Percentiles rank a stretch among this genome's conserved stretches.
These are phyloP conservation scores for Hypoxylon intermedium DNA, from an alignment of 495 filamentous ascomycete genomes.

Conservation along the genomic window DNA sequence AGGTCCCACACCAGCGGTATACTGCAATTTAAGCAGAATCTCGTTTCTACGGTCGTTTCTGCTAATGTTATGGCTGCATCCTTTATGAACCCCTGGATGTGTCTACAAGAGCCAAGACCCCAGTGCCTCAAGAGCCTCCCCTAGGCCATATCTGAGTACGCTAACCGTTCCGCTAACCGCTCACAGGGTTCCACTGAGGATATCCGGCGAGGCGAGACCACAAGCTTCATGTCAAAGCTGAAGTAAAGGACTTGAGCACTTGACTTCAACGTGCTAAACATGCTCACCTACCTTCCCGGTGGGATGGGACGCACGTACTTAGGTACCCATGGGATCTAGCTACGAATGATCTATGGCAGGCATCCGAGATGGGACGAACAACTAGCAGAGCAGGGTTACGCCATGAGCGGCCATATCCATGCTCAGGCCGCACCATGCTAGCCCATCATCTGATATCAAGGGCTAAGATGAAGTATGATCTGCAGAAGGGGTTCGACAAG, in stretches of 20 bases:
- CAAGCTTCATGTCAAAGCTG: not conserved
- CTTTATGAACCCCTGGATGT: constrained; percentile 11
- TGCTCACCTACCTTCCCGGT: not conserved
- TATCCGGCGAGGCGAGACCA: constrained; percentile 4
- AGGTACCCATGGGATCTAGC: not conserved
- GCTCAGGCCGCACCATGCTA: constrained; percentile 36
- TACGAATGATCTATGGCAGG: constrained; percentile 3
- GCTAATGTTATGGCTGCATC: not conserved
- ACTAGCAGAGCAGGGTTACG: constrained; percentile 16
- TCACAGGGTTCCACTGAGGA: constrained; percentile 9
- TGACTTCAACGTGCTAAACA: not conserved
- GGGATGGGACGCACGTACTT: not conserved
- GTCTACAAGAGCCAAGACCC: constrained; percentile 16
- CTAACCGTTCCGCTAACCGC: constrained; percentile 31
- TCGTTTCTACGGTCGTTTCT: too few relatives aligned
- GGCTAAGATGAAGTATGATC: constrained; percentile 38
- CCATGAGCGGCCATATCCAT: constrained; percentile 19
- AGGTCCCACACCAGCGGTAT: not conserved
- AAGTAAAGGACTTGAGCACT: constrained; percentile 1
- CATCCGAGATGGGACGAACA: constrained; percentile 30
- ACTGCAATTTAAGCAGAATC: not conserved
- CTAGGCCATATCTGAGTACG: constrained; percentile 16
- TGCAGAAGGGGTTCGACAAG: constrained; percentile 38
- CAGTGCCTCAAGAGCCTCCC: constrained; percentile 26
- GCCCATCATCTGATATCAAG: constrained; percentile 30